A percentile compares a stretch with the other conserved stretches of the same genome.
These are phyloP conservation scores for Elongisporangium prolatum DNA, from an alignment of 352 stramenopile species.

Conservation along the genomic window DNA sequence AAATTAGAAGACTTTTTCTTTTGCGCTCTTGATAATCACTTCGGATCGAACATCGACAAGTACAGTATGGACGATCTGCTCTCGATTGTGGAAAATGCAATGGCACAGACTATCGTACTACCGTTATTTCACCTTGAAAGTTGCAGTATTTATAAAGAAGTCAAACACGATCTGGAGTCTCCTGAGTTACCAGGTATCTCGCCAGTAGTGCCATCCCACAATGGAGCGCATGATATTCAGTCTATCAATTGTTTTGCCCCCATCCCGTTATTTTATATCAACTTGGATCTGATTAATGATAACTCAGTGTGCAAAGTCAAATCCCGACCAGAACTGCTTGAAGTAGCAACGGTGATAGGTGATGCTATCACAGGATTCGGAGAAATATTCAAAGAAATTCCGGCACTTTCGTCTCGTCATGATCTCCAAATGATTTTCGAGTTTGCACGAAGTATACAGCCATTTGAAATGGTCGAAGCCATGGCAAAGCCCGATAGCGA, in stretches of 20 bases:
- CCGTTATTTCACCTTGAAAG: slow-evolving; percentile 9
- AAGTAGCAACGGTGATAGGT: slow-evolving; percentile 22
- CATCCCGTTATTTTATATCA: slow-evolving; percentile 13
- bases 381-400: slow-evolving; percentile 33
- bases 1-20: slow-evolving; percentile 33
- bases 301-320: slow-evolving; percentile 17
- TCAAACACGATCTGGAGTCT: background rate
- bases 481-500: background rate
- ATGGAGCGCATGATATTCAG: slow-evolving; percentile 7
- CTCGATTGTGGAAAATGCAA: slow-evolving; percentile 10
- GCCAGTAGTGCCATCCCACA: slow-evolving; percentile 2
- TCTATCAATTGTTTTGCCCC: slow-evolving; percentile 13
- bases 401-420: slow-evolving; percentile 24
- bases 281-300: slow-evolving; percentile 4
- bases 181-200: background rate
- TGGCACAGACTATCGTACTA: slow-evolving; percentile 20
- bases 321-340: slow-evolving; percentile 29
- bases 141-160: slow-evolving; percentile 8
- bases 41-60: slow-evolving; percentile 5
- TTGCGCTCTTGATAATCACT: slow-evolving; percentile 9
- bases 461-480: slow-evolving; percentile 12
- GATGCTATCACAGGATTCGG: slow-evolving; percentile 27
- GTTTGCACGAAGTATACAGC: slow-evolving; percentile 47
- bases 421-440: slow-evolving; percentile 39
- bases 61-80: slow-evolving; percentile 27